Evolutionary conservation across 2,329 filamentous ascomycete genomes (phyloP).

Genomic region (Phoma sp.): DNA sequence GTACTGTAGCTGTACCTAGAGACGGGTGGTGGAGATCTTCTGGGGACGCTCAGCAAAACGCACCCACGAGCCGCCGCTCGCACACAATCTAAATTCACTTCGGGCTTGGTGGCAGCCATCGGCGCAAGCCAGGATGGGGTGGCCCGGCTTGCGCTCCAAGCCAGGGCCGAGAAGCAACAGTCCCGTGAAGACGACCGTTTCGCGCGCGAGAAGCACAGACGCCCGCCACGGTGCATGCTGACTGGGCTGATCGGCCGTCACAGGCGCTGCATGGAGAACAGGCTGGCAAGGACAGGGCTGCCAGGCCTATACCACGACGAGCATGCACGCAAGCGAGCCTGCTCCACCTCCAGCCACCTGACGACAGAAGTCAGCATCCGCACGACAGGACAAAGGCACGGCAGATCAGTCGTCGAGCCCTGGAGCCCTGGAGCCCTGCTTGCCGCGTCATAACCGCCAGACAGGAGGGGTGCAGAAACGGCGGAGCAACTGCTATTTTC

Average conservation of each 20-base stretch:
- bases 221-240: constrained; percentile 34
- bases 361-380: constrained; percentile 24
- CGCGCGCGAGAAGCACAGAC: constrained; percentile 38
- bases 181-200: constrained; percentile 34
- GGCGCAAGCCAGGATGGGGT: constrained; percentile 33
- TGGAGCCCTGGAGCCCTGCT: constrained; percentile 18
- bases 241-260: constrained; percentile 44
- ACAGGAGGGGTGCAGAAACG: constrained; percentile 21
- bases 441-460: constrained; percentile 16
- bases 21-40: constrained; percentile 47
- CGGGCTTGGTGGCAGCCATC: constrained; percentile 41
- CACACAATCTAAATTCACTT: constrained; percentile 49
- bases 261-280: constrained; percentile 31
- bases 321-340: constrained; percentile 47
- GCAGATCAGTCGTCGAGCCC: constrained; percentile 20
- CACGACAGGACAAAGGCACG: constrained; percentile 28
- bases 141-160: constrained; percentile 37
- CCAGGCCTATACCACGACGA: constrained; percentile 19
- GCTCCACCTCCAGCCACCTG: constrained; percentile 40
- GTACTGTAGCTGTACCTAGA: constrained; percentile 33
- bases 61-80: constrained; percentile 43
- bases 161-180: constrained; percentile 33
- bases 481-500: constrained; percentile 27
- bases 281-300: constrained; percentile 19
- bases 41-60: constrained; percentile 36